Percentiles rank a stretch among this genome's conserved stretches.
phyloP scores from a whole-genome alignment of 345 rosid species.

The Jatropha curcas region DNA sequence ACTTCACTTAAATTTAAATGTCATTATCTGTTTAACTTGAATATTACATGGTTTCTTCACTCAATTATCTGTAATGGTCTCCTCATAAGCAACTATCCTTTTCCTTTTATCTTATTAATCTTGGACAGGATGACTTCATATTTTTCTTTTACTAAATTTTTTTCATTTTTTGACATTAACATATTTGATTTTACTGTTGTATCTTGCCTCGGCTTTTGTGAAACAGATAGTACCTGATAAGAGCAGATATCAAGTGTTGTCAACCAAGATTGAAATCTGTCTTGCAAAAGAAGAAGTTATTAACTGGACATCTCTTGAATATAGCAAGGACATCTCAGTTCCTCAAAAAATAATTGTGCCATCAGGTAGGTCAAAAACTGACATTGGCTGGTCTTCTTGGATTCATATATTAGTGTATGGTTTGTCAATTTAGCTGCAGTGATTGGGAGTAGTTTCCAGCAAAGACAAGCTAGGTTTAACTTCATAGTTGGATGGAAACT shows the following conservation, averaged over 20 bases:
- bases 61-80: neutral
- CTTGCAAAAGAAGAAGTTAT: slow-evolving; percentile 76
- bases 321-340: slow-evolving; percentile 42
- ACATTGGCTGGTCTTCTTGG: neutral
- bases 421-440: neutral
- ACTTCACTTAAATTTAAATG: neutral
- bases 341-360: slow-evolving; percentile 42
- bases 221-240: slow-evolving; percentile 69
- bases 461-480: neutral
- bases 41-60: neutral
- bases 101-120: neutral
- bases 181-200: no score
- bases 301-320: slow-evolving; percentile 84
- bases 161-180: no score
- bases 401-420: neutral
- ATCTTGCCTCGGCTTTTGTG: neutral
- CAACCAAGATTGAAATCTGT: slow-evolving; percentile 82
- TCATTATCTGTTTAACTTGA: neutral
- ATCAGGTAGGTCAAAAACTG: slow-evolving; percentile 34
- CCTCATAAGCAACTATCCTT: neutral
- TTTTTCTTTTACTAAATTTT: neutral
- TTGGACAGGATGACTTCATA: neutral
- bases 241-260: slow-evolving; percentile 64
- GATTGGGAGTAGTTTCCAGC: neutral
- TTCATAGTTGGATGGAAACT: neutral